Evolutionary conservation across 352 stramenopile genomes (phyloP).

Genomic region (Peronospora belbahrii): DNA sequence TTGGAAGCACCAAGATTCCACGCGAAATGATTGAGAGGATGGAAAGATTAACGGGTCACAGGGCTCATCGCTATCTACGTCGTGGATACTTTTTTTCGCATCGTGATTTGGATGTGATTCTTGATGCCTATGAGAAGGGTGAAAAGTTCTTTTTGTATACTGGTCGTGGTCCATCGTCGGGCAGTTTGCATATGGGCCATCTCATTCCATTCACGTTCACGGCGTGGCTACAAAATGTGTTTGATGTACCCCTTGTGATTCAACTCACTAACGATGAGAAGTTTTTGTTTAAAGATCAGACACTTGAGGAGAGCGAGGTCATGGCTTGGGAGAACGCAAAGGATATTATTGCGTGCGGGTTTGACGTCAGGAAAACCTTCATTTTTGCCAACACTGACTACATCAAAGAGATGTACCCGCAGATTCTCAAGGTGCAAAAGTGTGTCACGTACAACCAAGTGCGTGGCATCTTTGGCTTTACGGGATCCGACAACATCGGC

Average conservation of each 20-base stretch:
- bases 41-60: conserved; percentile 91
- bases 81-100: conserved; percentile 99
- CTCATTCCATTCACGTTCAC: conserved; percentile 99
- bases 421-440: conserved; percentile 99
- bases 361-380: conserved; percentile 97
- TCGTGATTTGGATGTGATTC: conserved; percentile 94
- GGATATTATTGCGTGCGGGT: conserved; percentile 99
- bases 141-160: conserved; percentile 99
- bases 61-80: conserved; percentile 94
- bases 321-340: conserved; percentile 99
- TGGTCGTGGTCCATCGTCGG: conserved; percentile 94
- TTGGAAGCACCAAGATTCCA: conserved; percentile 94
- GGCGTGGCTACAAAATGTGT: conserved; percentile 97
- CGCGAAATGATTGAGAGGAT: conserved; percentile 91
- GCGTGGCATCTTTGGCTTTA: conserved; percentile 99
- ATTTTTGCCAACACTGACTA: conserved; percentile 99
- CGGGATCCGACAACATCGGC: conserved; percentile 96
- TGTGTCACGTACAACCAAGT: conserved; percentile 96
- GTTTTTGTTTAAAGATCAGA: conserved; percentile 99
- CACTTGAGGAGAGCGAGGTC: conserved; percentile 77
- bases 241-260: conserved; percentile 98
- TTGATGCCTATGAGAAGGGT: conserved; percentile 93
- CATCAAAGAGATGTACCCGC: conserved; percentile 98
- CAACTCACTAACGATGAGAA: conserved; percentile 99
- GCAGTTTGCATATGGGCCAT: conserved; percentile 98